phyloP scores from a whole-genome alignment of 2,329 filamentous ascomycete genomes.

The Furcasterigmium sp. region DNA sequence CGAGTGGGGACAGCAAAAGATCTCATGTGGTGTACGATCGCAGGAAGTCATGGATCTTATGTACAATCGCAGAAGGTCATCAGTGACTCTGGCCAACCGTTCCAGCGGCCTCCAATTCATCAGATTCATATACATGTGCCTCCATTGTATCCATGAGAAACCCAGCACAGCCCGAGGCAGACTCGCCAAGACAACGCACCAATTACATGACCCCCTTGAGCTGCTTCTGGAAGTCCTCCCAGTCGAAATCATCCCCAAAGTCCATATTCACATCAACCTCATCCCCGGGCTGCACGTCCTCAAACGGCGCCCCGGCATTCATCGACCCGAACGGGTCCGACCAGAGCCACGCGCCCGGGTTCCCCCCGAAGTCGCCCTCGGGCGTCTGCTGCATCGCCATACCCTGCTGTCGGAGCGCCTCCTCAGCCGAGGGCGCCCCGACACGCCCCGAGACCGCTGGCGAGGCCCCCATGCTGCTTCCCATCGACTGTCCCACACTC shows the following conservation, averaged over 20 bases:
- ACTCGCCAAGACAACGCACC: too few species aligned
- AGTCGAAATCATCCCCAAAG: constrained; percentile 37
- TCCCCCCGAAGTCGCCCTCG: background rate
- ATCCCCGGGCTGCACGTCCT: constrained; percentile 18
- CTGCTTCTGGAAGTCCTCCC: constrained; percentile 42
- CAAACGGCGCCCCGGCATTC: constrained; percentile 13
- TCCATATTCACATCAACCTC: constrained; percentile 30
- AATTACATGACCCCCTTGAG: constrained; percentile 26
- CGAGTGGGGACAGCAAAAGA: too few species aligned
- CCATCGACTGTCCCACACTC: constrained; percentile 1
- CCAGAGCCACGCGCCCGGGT: constrained; percentile 38
- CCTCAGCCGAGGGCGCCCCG: constrained; percentile 9
- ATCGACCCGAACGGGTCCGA: constrained; percentile 20
- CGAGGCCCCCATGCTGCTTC: background rate
- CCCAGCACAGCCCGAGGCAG: too few species aligned
- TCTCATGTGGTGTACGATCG: too few species aligned
- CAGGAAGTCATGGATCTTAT: too few species aligned
- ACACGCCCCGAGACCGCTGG: constrained; percentile 1
- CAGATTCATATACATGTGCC: too few species aligned
- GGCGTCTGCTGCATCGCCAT: background rate
- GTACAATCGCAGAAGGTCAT: too few species aligned
- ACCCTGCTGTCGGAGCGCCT: too few species aligned
- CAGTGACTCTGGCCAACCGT: too few species aligned
- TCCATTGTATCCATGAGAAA: too few species aligned
- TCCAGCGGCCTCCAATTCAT: too few species aligned